Evolutionary conservation across 495 filamentous ascomycete species (phyloP).

Genomic region (Talaromyces wortmannii): DNA sequence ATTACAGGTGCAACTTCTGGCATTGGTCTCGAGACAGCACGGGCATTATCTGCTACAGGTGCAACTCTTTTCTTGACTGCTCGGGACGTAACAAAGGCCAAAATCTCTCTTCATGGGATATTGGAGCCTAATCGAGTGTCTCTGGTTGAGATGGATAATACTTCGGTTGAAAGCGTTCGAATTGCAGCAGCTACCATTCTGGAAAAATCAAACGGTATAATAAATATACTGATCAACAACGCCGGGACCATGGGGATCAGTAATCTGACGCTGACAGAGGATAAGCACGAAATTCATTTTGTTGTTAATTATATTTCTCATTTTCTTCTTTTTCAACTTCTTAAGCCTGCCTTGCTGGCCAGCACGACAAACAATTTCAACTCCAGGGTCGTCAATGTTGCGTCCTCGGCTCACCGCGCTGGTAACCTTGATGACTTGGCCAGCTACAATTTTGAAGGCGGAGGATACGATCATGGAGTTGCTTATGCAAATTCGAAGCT

Average conservation of each 20-base stretch:
- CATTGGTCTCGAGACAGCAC: constrained; percentile 43
- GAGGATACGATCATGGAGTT: constrained; percentile 24
- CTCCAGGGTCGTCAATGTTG: constrained; percentile 29
- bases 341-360: constrained; percentile 27
- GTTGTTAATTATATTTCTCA: constrained; percentile 34
- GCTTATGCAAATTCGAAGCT: constrained; percentile 32
- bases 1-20: constrained; percentile 43
- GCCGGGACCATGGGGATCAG: constrained; percentile 34
- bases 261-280: constrained; percentile 21
- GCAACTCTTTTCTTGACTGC: constrained; percentile 36
- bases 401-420: constrained; percentile 20
- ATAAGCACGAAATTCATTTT: constrained; percentile 34
- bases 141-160: constrained; percentile 31
- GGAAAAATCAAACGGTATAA: constrained; percentile 16
- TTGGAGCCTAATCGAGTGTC: constrained; percentile 2
- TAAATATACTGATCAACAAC: constrained; percentile 35
- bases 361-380: constrained; percentile 21
- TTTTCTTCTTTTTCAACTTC: constrained; percentile 37
- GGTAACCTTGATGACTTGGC: constrained; percentile 8
- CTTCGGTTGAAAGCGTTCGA: constrained; percentile 28
- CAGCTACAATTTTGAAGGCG: constrained; percentile 14
- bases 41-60: constrained; percentile 38
- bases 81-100: constrained; percentile 28
- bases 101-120: constrained; percentile 12
- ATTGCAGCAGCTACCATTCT: constrained; percentile 29